Base-by-base conservation (phyloP, 805 yeast species). In the Cyberlindnera saturnus region DNA sequence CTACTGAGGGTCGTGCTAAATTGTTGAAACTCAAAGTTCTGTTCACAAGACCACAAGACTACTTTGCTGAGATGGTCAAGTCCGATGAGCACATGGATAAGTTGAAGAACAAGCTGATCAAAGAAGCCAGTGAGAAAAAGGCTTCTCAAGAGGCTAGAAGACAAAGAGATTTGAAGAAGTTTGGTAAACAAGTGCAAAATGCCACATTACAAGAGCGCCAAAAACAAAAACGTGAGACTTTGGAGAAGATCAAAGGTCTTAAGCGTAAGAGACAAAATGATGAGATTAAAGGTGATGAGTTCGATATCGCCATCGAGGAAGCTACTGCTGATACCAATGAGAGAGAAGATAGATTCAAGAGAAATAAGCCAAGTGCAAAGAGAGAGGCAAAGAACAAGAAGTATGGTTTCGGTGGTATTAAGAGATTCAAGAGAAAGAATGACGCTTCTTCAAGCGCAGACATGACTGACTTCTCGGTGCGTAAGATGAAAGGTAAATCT, bases 11-110 rank as follows among this genome's bases (percentile, higher is more conserved):
- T 20, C 81, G 91, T 58, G 63, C 73, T 38, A 75, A 77, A 42
- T 70, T 86, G 34, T 67, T 80, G 39, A 80, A 80, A 57, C 74
- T 86, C 52, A 82, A 82, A 59, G 80, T 91, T 29, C 88, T 96
- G 47, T 93, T 93, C 63, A 74, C 95, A 26, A 79, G 99, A 64
- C 99, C 99, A 32, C 69, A 78, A 57, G 99, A 93, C 63, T 93
- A 87, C 65, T 93, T 93, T 69, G 99, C 99, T 16, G 99, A 93
- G 67, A 93, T 93, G 99, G 86, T 89, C 47, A 93, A 93, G 70
- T 82, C 90, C 42, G 99, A 93, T 65, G 96, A 88, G 64, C 99
- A 93, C 66, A 93, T 93, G 99, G 96, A 88, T 60, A 86, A 80
- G 66, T 75, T 93, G 60, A 89, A 87, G 73, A 69, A 72, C 58